Evolutionary conservation across 2,329 filamentous ascomycete species (phyloP), one percentile per base, ranked within the genome.

Genomic region (Diaporthe sp.): DNA sequence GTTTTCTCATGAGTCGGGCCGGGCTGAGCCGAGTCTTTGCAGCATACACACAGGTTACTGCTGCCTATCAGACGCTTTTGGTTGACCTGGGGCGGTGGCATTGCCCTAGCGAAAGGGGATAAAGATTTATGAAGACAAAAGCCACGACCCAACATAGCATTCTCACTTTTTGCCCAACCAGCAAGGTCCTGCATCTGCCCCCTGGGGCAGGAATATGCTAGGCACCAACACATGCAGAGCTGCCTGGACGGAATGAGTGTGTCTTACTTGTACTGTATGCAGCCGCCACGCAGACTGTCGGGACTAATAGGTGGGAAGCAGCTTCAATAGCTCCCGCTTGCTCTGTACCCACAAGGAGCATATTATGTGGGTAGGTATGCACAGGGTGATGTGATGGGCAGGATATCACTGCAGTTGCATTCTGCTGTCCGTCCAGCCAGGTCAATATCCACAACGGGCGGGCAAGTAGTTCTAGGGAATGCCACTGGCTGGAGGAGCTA

Each of bases 281-380:
- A n/a, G n/a, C n/a, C n/a, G n/a, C n/a, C n/a, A n/a, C n/a, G n/a
- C n/a, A n/a, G n/a, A n/a, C n/a, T n/a, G n/a, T n/a, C n/a, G n/a
- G n/a, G n/a, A n/a, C n/a, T n/a, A n/a, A n/a, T n/a, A 25, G 32
- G 22, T 47, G 27, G 63, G 30, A 66, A 25, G 35, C 19, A 50
- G 61, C 61, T 50, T 30, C 42, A 10, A 50, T 66, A 51, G 61
- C 44, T 53, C 47, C 63, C 32, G 30, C 44, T 35, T 6, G n/a
- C n/a, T 44, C 27, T 19, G 32, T 68, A 53, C 32, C 44, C 63
- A 68, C 63, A 35, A 25, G 13, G 47, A 53, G 63, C 32, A 39
- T 53, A 30, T 68, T 53, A 68, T 53, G 63, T 68, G 63, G 63
- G 63, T 68, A 53, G 63, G n/a, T 68, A 17, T 68, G n/a, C 30